phyloP scores from a whole-genome alignment of 805 yeast genomes.

The Saturnispora saitoi region DNA sequence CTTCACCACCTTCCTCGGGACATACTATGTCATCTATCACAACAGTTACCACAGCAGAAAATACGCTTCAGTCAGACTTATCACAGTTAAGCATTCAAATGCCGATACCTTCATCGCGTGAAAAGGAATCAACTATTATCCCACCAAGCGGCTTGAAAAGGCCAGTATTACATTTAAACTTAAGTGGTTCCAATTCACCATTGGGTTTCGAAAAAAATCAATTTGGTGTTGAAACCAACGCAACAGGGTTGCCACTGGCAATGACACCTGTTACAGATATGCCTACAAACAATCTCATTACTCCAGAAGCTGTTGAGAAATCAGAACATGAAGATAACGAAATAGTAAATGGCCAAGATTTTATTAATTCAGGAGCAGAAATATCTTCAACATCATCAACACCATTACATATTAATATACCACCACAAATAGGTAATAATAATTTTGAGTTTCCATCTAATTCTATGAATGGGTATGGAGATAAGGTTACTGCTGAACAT shows the following conservation, averaged over 20 bases:
- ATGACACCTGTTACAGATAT: slow-evolving; percentile 80
- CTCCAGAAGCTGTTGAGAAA: slow-evolving; percentile 9
- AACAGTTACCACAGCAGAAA: slow-evolving; percentile 12
- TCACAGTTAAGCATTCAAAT: slow-evolving; percentile 60
- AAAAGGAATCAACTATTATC: slow-evolving; percentile 21
- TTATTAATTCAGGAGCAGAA: background rate
- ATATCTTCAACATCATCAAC: slow-evolving; percentile 1
- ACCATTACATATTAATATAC: slow-evolving; percentile 1
- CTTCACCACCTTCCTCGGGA: slow-evolving; percentile 15
- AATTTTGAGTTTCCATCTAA: background rate
- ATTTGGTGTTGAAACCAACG: slow-evolving; percentile 52
- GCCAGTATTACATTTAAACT: slow-evolving; percentile 4
- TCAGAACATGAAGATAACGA: background rate
- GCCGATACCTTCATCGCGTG: slow-evolving; percentile 54
- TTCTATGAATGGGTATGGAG: background rate
- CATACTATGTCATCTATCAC: slow-evolving; percentile 16
- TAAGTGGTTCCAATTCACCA: slow-evolving; percentile 1
- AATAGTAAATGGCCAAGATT: background rate
- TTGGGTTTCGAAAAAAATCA: slow-evolving; percentile 19
- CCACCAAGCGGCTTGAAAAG: slow-evolving; percentile 13
- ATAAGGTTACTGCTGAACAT: background rate
- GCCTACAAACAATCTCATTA: slow-evolving; percentile 1
- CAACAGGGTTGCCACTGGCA: slow-evolving; percentile 48
- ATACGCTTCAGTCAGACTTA: slow-evolving; percentile 7
- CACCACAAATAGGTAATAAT: background rate